Percentiles rank a stretch among this genome's conserved stretches.
Evolutionary conservation across 78 protist species (phyloP).

Genomic region (Parvularia atlantis): DNA sequence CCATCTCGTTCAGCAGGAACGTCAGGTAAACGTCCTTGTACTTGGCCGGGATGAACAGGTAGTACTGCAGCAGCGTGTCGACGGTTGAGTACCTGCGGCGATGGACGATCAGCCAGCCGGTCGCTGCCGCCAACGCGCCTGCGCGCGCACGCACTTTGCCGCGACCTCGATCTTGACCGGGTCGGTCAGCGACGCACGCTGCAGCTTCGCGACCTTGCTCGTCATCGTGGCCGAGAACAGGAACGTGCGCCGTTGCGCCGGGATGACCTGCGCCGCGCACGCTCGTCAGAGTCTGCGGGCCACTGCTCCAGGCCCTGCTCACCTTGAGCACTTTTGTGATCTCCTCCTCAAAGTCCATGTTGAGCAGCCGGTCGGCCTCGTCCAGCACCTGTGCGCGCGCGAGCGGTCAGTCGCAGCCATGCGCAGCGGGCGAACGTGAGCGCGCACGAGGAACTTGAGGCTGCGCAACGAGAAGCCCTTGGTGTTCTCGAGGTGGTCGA

Average conservation of each 20-base stretch:
- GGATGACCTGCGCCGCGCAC: conserved; percentile 36
- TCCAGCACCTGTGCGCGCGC: conserved; percentile 60
- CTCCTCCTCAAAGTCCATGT: conserved; percentile 88
- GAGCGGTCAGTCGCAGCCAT: not conserved
- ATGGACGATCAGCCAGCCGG: not conserved
- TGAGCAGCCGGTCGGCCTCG: conserved; percentile 94
- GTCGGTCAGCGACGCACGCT: conserved; percentile 76
- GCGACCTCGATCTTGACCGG: conserved; percentile 69
- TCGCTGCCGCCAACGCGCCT: not conserved
- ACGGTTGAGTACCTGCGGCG: conserved; percentile 66
- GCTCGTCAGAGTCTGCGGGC: not conserved
- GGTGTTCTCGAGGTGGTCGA: conserved; percentile 83
- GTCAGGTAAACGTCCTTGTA: conserved; percentile 73
- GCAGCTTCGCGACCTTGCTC: conserved; percentile 81
- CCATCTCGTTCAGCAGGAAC: conserved; percentile 4
- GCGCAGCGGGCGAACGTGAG: not conserved
- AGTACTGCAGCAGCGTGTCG: conserved; percentile 66
- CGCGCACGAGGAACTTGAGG: conserved; percentile 48
- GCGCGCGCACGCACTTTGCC: not conserved
- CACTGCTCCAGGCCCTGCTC: not conserved
- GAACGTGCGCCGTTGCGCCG: conserved; percentile 62
- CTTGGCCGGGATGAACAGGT: conserved; percentile 79
- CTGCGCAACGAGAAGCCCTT: conserved; percentile 76
- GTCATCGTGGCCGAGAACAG: conserved; percentile 98
- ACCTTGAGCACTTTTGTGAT: conserved; percentile 45